Evolutionary conservation across 2,329 filamentous ascomycete genomes (phyloP), one percentile per base, ranked within the genome.

Genomic region (Monosporascus sp.): DNA sequence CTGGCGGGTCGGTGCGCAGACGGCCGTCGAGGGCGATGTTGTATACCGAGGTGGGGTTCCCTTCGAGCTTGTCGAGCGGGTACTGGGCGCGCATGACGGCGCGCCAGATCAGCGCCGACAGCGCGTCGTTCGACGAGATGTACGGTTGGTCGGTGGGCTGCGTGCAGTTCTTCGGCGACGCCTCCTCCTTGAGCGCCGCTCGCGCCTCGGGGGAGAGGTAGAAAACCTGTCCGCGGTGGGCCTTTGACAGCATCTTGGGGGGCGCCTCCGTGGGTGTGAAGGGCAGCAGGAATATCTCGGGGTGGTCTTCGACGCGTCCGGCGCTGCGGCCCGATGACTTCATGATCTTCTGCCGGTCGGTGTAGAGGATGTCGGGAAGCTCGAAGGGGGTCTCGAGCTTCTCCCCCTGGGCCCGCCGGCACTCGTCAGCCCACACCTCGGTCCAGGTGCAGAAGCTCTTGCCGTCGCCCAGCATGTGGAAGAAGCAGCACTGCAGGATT

Each of bases 21-120:
- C 71, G 66, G 4, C 67, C 69, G 52, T 74, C 68, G 36, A 74
- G 64, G 2, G 72, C 68, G 43, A 74, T 68, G 41, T 71, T 69
- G 54, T 72, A 69, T 3, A 69, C 60, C 1, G 71, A 73, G 0
- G 61, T 59, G 7, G 66, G 66, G 45, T 70, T 63, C 5, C 61
- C 64, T 34, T 69, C 59, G 3, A 74, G 56, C 7, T 59, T 53
- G 6, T 61, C 37, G 56, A 66, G 24, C 54, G 67, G 38, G 62
- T 61, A 54, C 67, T 67, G 52, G 51, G 68, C 56, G 3, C 49
- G 43, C 62, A 65, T 64, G 27, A 64, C 59, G 5, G 64, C 68
- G 59, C 50, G 68, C 71, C 71, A 73, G 52, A 74, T 63, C 8
- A 73, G 57, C 1, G 71, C 69, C 16, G 69, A 69, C 9, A 71